Percentiles rank a stretch among this genome's conserved stretches.
Evolutionary conservation across 257 asterid genomes (phyloP).

Genomic region (Echites panduratus): DNA sequence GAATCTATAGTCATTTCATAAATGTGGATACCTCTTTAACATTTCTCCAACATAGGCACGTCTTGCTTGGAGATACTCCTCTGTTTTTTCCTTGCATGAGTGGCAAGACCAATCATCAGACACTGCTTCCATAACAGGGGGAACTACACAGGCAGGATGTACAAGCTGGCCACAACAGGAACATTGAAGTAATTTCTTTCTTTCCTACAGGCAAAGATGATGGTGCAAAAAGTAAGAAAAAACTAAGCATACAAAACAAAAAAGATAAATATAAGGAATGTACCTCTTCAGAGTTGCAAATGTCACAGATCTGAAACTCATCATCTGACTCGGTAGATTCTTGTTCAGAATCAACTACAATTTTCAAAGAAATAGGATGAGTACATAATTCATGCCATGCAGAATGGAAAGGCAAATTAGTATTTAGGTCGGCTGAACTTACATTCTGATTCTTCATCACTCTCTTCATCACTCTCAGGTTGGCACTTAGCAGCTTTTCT

Average conservation of each 20-base stretch:
- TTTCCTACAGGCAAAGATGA: constrained; percentile 51
- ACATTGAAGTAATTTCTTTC: constrained; percentile 90
- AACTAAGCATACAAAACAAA: constrained; percentile 9
- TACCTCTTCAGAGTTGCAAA: constrained; percentile 93
- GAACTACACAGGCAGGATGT: constrained; percentile 78
- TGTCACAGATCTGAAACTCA: constrained; percentile 86
- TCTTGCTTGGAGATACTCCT: constrained; percentile 78
- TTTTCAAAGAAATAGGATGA: constrained; percentile 18
- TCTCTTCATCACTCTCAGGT: constrained; percentile 67
- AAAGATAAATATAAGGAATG: background rate
- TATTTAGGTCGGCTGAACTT: constrained; percentile 19
- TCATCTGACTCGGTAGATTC: constrained; percentile 79
- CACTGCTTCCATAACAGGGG: constrained; percentile 69
- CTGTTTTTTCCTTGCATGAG: constrained; percentile 86
- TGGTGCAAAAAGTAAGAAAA: constrained; percentile 3
- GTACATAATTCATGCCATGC: background rate
- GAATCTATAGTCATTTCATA: constrained; percentile 2
- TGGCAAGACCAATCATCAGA: constrained; percentile 83
- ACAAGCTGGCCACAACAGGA: constrained; percentile 76
- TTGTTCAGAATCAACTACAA: constrained; percentile 63
- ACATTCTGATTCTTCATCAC: constrained; percentile 88
- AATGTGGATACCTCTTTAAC: constrained; percentile 49
- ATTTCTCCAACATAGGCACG: constrained; percentile 66
- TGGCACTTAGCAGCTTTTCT: constrained; percentile 79
- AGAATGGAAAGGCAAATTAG: background rate